phyloP scores from a whole-genome alignment of 192 early-diverging fungal species.

The Backusella mclennaniae region DNA sequence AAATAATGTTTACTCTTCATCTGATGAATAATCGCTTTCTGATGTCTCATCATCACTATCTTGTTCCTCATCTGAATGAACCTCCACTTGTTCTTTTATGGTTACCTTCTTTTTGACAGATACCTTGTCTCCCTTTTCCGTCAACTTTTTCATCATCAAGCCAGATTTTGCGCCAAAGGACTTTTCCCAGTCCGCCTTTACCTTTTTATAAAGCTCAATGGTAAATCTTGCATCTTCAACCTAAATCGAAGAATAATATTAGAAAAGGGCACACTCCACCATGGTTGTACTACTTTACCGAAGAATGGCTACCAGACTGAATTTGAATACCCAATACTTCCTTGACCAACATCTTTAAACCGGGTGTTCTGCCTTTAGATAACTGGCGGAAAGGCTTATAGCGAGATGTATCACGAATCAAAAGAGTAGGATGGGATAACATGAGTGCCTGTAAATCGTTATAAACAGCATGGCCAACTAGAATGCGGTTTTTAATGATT shows the following conservation, averaged over 20 bases:
- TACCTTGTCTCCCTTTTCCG: neutral
- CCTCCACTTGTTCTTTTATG: neutral
- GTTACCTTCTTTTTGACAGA: neutral
- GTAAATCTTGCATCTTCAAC: constrained; percentile 87
- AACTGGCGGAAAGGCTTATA: constrained; percentile 75
- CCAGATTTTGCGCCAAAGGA: constrained; percentile 28
- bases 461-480: constrained; percentile 89
- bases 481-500: constrained; percentile 78
- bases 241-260: constrained; percentile 20
- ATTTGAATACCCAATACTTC: constrained; percentile 76
- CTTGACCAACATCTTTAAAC: constrained; percentile 75
- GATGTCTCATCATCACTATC: constrained; percentile 5
- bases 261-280: too few relatives aligned
- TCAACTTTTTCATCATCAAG: constrained; percentile 11
- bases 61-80: neutral
- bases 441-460: constrained; percentile 86
- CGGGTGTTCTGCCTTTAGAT: constrained; percentile 62
- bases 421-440: constrained; percentile 73
- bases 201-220: constrained; percentile 86
- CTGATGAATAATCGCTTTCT: constrained; percentile 2
- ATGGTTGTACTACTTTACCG: constrained; percentile 44
- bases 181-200: constrained; percentile 83
- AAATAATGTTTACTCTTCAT: neutral
- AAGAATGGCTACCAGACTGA: constrained; percentile 85
- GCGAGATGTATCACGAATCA: constrained; percentile 82